Evolutionary conservation across 257 asterid species (phyloP).

Genomic region (Gentiana dahurica): DNA sequence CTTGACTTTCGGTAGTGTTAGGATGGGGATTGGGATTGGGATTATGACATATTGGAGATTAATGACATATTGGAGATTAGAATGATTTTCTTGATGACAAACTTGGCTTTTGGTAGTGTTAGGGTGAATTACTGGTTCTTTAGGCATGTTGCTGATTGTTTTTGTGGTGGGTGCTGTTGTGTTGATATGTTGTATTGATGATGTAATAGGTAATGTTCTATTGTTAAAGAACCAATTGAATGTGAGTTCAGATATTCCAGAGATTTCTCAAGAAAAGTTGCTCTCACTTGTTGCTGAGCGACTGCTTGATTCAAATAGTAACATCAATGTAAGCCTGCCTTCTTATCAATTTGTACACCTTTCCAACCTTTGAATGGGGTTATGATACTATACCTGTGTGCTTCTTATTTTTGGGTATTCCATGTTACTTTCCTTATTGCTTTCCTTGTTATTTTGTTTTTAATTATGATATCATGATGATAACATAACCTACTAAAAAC

Average conservation of each 20-base stretch:
- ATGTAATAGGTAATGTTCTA: slow-evolving; percentile 65
- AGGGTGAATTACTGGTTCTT: too few species aligned
- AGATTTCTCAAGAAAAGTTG: slow-evolving; percentile 89
- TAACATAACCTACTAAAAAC: too few species aligned
- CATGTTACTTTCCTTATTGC: background rate
- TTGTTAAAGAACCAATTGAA: slow-evolving; percentile 64
- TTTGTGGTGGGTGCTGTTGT: too few species aligned
- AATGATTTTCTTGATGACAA: background rate
- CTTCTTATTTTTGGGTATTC: too few species aligned
- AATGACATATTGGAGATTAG: background rate
- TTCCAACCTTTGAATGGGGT: background rate
- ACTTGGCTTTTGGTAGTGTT: background rate
- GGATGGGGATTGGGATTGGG: background rate
- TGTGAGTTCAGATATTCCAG: slow-evolving; percentile 75
- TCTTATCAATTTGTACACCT: slow-evolving; percentile 5
- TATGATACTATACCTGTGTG: too few species aligned
- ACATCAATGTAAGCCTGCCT: slow-evolving; percentile 35
- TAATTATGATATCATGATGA: background rate
- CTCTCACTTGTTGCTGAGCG: slow-evolving; percentile 86
- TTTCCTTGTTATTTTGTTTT: background rate
- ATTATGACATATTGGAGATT: too few species aligned
- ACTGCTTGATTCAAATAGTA: slow-evolving; percentile 67
- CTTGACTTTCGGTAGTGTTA: background rate
- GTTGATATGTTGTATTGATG: slow-evolving; percentile 9
- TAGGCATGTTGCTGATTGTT: too few species aligned